Evolutionary conservation across 2,329 filamentous ascomycete genomes (phyloP).

Genomic region (Camillea tinctor): DNA sequence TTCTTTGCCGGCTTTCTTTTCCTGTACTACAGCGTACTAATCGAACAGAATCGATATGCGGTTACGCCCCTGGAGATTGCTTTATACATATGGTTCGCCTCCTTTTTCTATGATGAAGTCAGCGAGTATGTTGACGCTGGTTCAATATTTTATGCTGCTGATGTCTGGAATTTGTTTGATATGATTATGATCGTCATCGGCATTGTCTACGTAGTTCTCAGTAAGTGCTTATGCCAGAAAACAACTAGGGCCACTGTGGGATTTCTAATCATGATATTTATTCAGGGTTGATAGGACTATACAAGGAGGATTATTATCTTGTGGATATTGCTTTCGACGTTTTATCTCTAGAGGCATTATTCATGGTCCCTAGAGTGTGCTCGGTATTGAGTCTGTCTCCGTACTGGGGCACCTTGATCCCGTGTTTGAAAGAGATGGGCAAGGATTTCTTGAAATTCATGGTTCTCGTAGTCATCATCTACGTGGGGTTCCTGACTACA

Average conservation of each 20-base stretch:
- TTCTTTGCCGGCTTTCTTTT: conserved; percentile 71
- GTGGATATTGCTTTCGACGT: conserved; percentile 84
- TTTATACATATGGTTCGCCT: conserved; percentile 82
- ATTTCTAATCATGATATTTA: neutral
- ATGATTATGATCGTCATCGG: conserved; percentile 73
- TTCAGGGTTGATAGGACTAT: conserved; percentile 65
- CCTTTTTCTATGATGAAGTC: conserved; percentile 85
- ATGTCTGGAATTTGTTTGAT: conserved; percentile 78
- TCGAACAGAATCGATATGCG: conserved; percentile 64
- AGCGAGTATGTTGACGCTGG: conserved; percentile 85
- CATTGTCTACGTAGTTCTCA: conserved; percentile 65
- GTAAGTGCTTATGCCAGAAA: conserved; percentile 48
- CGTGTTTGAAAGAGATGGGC: conserved; percentile 90
- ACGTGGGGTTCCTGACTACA: conserved; percentile 85
- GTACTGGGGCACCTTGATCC: conserved; percentile 88
- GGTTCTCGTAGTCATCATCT: conserved; percentile 72
- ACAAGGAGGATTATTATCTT: conserved; percentile 57
- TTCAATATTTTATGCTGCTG: conserved; percentile 78
- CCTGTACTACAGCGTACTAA: conserved; percentile 83
- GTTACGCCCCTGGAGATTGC: conserved; percentile 69
- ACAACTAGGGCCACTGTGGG: no score
- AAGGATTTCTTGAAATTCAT: conserved; percentile 79
- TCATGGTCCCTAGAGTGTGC: conserved; percentile 86
- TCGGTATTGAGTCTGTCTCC: conserved; percentile 83
- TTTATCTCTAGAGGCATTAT: conserved; percentile 82